Evolutionary conservation across 768 basidiomycete species (phyloP).

Genomic region (Russula dissimulans): DNA sequence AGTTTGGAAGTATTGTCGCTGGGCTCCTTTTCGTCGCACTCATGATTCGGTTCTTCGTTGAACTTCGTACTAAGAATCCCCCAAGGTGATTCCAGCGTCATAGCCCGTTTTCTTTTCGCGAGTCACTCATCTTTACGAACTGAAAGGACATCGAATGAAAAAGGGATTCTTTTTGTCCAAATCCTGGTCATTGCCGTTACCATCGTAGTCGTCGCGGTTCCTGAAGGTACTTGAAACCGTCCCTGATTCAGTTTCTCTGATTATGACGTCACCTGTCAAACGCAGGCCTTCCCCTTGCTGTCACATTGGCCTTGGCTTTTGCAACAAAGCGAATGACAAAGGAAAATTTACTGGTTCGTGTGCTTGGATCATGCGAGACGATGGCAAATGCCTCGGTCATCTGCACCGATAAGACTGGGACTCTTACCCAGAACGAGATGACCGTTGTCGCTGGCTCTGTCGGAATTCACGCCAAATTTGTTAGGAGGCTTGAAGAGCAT

Average conservation of each 20-base stretch:
- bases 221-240: conserved; percentile 46
- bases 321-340: conserved; percentile 98
- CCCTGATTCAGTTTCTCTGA: background rate
- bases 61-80: conserved; percentile 58
- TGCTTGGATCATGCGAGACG: conserved; percentile 94
- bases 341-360: conserved; percentile 90
- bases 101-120: too few species aligned
- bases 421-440: conserved; percentile 93
- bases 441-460: conserved; percentile 92
- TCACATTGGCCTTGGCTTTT: conserved; percentile 92
- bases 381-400: conserved; percentile 98
- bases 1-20: conserved; percentile 77
- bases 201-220: conserved; percentile 78
- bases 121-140: background rate
- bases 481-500: conserved; percentile 66
- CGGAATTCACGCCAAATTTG: conserved; percentile 92
- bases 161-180: conserved; percentile 85
- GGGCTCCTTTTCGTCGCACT: conserved; percentile 70
- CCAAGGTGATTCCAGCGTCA: conserved; percentile 33
- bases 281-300: conserved; percentile 83
- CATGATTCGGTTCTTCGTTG: conserved; percentile 93
- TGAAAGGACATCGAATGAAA: conserved; percentile 58
- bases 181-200: conserved; percentile 94
- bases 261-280: conserved; percentile 6
- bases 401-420: conserved; percentile 95